These are phyloP conservation scores for Triangularia setosa DNA, from an alignment of 2,329 filamentous ascomycete genomes.

Conservation along the genomic window DNA sequence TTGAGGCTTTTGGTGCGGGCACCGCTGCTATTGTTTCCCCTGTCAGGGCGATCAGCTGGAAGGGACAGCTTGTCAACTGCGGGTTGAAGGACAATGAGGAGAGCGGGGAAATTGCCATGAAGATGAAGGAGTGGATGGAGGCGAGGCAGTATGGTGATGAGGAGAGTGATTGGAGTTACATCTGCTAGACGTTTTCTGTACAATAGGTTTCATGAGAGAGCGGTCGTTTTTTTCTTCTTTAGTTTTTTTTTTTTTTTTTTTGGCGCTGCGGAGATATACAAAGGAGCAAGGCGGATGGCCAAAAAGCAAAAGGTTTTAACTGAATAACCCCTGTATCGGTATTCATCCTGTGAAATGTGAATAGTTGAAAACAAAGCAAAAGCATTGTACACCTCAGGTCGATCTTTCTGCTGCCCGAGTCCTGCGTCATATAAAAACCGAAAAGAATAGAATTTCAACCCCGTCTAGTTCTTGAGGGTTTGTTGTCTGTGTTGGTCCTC, in stretches of 20 bases:
- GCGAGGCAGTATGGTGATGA: conserved; percentile 92
- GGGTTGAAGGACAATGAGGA: conserved; percentile 78
- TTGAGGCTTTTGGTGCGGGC: conserved; percentile 91
- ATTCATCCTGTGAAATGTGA: not conserved
- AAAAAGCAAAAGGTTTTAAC: not conserved
- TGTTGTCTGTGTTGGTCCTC: not conserved
- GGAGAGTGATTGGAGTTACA: conserved; percentile 83
- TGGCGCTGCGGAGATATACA: conserved; percentile 6
- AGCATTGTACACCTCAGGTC: not conserved
- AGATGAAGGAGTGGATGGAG: conserved; percentile 97
- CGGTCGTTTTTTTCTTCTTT: not conserved
- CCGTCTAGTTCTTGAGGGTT: not conserved
- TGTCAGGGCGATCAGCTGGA: conserved; percentile 85
- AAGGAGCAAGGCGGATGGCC: conserved; percentile 5
- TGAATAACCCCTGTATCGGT: not conserved
- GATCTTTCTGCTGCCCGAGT: not conserved
- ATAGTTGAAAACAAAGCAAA: not conserved
- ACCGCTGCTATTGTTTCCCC: conserved; percentile 94
- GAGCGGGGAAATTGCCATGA: conserved; percentile 77
- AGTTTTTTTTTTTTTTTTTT: not conserved
- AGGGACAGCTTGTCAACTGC: conserved; percentile 74
- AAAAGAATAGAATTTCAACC: not conserved
- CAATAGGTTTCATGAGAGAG: too few relatives aligned
- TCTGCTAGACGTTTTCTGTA: too few relatives aligned
- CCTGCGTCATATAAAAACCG: not conserved